These are phyloP conservation scores for Debaryomyces robertsiae DNA, from an alignment of 1,139 yeast species.

Conservation along the genomic window DNA sequence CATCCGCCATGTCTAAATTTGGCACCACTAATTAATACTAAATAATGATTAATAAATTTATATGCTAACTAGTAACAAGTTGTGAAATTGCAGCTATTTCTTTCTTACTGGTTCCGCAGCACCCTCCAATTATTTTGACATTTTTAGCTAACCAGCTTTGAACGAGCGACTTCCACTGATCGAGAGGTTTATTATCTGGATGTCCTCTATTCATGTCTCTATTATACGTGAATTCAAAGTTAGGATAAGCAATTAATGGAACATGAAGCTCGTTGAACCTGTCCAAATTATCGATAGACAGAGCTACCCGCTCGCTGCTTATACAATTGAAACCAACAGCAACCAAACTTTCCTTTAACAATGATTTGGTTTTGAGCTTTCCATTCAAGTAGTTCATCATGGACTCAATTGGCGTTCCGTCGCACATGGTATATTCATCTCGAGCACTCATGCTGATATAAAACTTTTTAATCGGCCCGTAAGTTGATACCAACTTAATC, in stretches of 20 bases:
- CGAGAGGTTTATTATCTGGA: slow-evolving; percentile 14
- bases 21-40: too few relatives aligned
- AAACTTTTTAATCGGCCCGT: slow-evolving; percentile 27
- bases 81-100: slow-evolving; percentile 31
- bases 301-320: slow-evolving; percentile 26
- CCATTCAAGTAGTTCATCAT: slow-evolving; percentile 23
- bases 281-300: slow-evolving; percentile 22
- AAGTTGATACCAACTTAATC: slow-evolving; percentile 22
- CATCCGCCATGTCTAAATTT: too few relatives aligned
- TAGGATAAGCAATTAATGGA: slow-evolving; percentile 41
- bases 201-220: slow-evolving; percentile 15
- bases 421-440: slow-evolving; percentile 27
- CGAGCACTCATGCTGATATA: slow-evolving; percentile 35
- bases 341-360: slow-evolving; percentile 21
- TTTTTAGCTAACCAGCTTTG: slow-evolving; percentile 35
- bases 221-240: slow-evolving; percentile 36
- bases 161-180: slow-evolving; percentile 33
- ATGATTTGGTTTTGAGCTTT: slow-evolving; percentile 15
- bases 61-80: neutral
- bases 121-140: slow-evolving; percentile 54
- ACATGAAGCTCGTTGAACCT: slow-evolving; percentile 14
- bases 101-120: slow-evolving; percentile 56
- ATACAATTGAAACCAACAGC: slow-evolving; percentile 48
- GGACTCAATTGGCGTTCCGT: slow-evolving; percentile 33
- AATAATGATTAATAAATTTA: neutral